Evolutionary conservation across 139 green algal genomes (phyloP), one percentile per base, ranked within the genome.

Genomic region (Coelastrella sp.): DNA sequence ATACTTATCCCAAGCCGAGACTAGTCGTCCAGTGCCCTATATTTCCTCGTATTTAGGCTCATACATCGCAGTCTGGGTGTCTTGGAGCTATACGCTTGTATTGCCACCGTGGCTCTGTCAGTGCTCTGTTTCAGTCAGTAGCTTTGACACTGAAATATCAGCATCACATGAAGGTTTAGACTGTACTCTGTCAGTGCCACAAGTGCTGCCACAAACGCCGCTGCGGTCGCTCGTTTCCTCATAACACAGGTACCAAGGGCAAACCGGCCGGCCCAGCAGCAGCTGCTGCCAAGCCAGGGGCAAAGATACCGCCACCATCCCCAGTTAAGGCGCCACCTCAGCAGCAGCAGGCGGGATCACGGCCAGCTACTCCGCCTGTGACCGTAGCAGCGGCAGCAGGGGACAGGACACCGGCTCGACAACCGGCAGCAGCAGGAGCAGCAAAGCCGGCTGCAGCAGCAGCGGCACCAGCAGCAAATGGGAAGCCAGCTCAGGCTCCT

Each of bases 211-310:
- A 32, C 19, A 19, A 19, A 22, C 5, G 13, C n/a, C 74, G n/a
- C n/a, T n/a, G n/a, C n/a, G n/a, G n/a, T n/a, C n/a, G n/a, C n/a
- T n/a, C n/a, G n/a, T n/a, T n/a, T n/a, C n/a, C n/a, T n/a, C n/a
- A n/a, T n/a, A n/a, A n/a, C n/a, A n/a, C n/a, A n/a, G n/a, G n/a
- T n/a, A n/a, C n/a, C n/a, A 80, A 19, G 5, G 7, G 23, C 54
- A 47, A 13, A 77, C 16, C 71, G n/a, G 71, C 71, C 14, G 71
- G n/a, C n/a, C n/a, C 71, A 77, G 71, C 71, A 77, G 71, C 11
- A 77, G 71, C 71, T 32, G 71, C 71, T 32, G 71, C 71, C 71
- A 77, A 77, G 71, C n/a, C n/a, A n/a, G 71, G 71, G 71, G 11
- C 8, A 13, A 58, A 57, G 7, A 22, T 76, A 22, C 68, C 68